Percentiles rank a stretch among this genome's conserved stretches.
phyloP scores from a whole-genome alignment of 139 green algal species.

The Coccomyxa sp. region DNA sequence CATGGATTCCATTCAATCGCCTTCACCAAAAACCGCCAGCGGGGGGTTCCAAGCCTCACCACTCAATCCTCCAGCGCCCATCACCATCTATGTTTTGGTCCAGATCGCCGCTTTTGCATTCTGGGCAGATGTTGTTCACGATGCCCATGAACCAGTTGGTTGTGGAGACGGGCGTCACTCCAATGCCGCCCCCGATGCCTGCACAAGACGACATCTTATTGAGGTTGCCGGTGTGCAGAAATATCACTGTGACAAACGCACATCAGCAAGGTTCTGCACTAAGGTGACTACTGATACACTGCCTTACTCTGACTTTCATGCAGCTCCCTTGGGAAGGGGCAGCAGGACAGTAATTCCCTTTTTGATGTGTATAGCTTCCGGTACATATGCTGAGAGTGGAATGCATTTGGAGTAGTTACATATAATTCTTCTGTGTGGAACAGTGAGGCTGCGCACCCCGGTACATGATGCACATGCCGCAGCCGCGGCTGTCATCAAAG shows the following conservation, averaged over 20 bases:
- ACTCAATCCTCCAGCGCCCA: constrained; percentile 22
- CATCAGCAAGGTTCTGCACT: background rate
- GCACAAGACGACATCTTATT: no score
- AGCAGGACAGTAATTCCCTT: no score
- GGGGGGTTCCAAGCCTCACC: background rate
- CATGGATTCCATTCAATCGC: no score
- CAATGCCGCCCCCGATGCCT: constrained; percentile 19
- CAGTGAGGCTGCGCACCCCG: background rate
- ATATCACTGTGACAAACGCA: no score
- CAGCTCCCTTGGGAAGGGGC: background rate
- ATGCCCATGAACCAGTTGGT: constrained; percentile 5
- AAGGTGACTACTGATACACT: background rate
- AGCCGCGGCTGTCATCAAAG: constrained; percentile 9
- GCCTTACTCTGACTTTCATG: background rate
- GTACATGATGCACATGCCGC: constrained; percentile 31
- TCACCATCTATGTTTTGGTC: constrained; percentile 24
- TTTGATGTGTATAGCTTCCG: background rate
- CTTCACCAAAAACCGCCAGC: no score
- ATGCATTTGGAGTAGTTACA: background rate
- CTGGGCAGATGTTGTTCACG: constrained; percentile 20
- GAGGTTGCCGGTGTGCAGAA: no score
- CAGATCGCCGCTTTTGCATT: constrained; percentile 14
- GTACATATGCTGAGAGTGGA: background rate
- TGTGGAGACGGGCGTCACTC: constrained; percentile 10
- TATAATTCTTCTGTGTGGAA: background rate